These are phyloP conservation scores for Geranium incanum DNA, from an alignment of 441 rosid genomes.

Conservation along the genomic window DNA sequence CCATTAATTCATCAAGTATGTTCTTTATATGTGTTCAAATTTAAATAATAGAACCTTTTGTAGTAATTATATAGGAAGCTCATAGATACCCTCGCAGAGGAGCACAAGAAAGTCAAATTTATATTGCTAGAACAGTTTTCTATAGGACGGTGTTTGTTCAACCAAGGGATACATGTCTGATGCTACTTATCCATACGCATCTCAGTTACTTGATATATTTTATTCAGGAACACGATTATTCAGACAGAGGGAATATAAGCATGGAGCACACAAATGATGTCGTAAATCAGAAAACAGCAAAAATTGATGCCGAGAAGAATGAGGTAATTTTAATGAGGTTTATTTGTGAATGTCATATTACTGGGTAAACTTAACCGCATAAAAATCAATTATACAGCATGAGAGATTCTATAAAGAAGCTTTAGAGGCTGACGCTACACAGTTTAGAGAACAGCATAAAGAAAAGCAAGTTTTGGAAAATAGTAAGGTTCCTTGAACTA, in stretches of 20 bases:
- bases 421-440: neutral
- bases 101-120: neutral
- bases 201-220: neutral
- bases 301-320: neutral
- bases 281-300: neutral
- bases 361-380: neutral
- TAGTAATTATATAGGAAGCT: neutral
- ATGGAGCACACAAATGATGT: neutral
- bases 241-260: neutral
- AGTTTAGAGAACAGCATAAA: neutral
- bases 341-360: neutral
- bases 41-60: neutral
- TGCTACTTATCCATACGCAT: neutral
- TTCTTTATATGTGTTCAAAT: neutral
- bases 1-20: neutral
- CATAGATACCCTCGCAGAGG: neutral
- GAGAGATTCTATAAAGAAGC: neutral
- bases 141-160: neutral
- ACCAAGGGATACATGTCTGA: neutral
- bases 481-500: neutral
- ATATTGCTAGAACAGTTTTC: neutral
- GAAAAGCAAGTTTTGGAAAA: slow-evolving; percentile 7
- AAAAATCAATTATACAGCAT: neutral
- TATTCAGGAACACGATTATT: slow-evolving; percentile 1
- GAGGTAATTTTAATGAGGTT: neutral